Base-by-base conservation (phyloP, 441 rosid species). In the Flueggea neowawraea region DNA sequence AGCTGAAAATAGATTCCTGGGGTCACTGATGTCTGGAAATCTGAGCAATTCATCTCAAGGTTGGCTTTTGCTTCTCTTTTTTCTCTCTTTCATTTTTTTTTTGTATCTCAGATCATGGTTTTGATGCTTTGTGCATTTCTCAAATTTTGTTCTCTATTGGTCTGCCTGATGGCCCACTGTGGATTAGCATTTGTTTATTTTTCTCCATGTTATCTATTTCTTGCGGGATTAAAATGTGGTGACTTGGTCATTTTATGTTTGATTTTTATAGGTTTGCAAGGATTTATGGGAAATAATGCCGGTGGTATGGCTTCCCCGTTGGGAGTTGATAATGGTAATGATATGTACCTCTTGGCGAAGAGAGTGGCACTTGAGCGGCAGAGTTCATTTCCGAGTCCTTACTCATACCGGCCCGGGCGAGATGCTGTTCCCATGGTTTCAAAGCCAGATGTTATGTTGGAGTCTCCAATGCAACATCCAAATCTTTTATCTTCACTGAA, bases 1-100 rank as follows among this genome's bases (percentile, higher is more conserved):
- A 67, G 96, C 99, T 17, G 96, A 95, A 75, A 92, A 90, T 77
- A 86, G 83, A 75, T 95, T 87, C 73, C 69, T 95, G 77, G 99
- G 90, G 76, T 92, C 97, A 17, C 71, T 95, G 65, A 90, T 95
- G 97, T 71, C 94, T 39, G 85, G 84, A 51, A 84, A 75, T 61
- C 63, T 79, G 54, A 80, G 69, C 73, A 81, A 65, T 77, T 52
- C 81, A 51, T 70, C 90, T 41, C 80, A 88, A 84, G 99, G 98
- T 95, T 69, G 55, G 78, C 62, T 54, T 54, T 73, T 52, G 1
- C 28, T 45, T 62, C 61, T 53, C 9, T 39, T 41, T 17, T 72
- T 52, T 10, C 6, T 31, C 45, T 65, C 56, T 66, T 16, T 62
- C 50, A 43, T 33, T 57, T 12, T 47, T 47, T 11, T 11, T 43